These are phyloP conservation scores for Aspergillus hiratsukae DNA, from an alignment of 2,329 filamentous ascomycete genomes.

Conservation along the genomic window DNA sequence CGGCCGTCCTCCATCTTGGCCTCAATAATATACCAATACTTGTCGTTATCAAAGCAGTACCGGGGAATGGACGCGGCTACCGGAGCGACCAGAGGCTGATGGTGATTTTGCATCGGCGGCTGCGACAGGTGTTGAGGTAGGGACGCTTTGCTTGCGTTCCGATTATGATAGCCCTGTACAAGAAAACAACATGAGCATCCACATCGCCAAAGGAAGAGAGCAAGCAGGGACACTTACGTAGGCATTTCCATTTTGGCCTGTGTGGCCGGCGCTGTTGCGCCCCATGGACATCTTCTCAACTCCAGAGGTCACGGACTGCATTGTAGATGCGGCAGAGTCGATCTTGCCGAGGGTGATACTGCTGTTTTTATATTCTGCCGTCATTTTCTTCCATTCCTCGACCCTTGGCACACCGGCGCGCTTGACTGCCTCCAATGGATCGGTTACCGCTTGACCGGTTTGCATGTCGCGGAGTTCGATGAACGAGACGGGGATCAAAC, in stretches of 20 bases:
- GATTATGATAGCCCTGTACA: constrained; percentile 33
- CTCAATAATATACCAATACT: constrained; percentile 98
- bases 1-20: constrained; percentile 83
- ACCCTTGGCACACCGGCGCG: constrained; percentile 89
- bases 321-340: constrained; percentile 44
- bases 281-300: constrained; percentile 77
- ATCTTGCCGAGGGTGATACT: constrained; percentile 95
- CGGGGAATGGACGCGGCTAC: constrained; percentile 79
- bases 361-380: constrained; percentile 97
- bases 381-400: constrained; percentile 99
- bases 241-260: constrained; percentile 47
- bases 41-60: constrained; percentile 94
- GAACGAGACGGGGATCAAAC: constrained; percentile 92
- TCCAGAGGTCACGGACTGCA: constrained; percentile 61
- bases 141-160: constrained; percentile 35
- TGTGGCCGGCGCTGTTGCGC: constrained; percentile 47
- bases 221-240: constrained; percentile 43
- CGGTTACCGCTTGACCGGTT: constrained; percentile 73
- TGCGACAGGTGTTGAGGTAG: constrained; percentile 32
- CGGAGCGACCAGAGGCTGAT: constrained; percentile 62
- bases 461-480: constrained; percentile 95
- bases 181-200: constrained; percentile 1
- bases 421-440: constrained; percentile 79
- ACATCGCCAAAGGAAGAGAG: background rate
- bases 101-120: constrained; percentile 45